Evolutionary conservation across 2,329 filamentous ascomycete species (phyloP).

Genomic region (Cladophialophora chaetospira): DNA sequence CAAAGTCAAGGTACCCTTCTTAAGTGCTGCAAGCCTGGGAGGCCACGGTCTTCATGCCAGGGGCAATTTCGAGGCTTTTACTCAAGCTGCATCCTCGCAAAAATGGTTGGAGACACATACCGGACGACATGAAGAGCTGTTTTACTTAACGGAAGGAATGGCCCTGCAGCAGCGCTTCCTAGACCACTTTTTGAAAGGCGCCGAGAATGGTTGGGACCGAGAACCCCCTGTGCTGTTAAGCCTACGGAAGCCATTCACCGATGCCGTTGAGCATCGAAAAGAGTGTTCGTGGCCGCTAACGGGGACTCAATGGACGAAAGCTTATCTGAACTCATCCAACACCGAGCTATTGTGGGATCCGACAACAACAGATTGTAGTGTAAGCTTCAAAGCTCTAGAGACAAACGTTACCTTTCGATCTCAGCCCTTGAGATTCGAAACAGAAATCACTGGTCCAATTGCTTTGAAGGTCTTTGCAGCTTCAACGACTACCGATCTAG

Average conservation of each 20-base stretch:
- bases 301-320: conserved; percentile 8
- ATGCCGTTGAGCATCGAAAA: background rate
- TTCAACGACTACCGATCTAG: conserved; percentile 3
- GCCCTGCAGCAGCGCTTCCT: conserved; percentile 68
- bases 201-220: conserved; percentile 48
- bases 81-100: conserved; percentile 63
- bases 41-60: conserved; percentile 69
- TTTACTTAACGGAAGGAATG: conserved; percentile 70
- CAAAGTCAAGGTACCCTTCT: conserved; percentile 67
- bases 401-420: conserved; percentile 5
- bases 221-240: conserved; percentile 1
- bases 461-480: conserved; percentile 3
- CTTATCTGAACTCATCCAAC: background rate
- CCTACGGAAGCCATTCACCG: background rate
- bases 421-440: background rate
- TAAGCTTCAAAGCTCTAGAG: background rate
- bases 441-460: conserved; percentile 15
- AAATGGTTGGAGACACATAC: conserved; percentile 72
- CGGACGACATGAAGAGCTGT: conserved; percentile 70
- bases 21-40: conserved; percentile 71
- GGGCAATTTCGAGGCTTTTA: conserved; percentile 67
- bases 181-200: conserved; percentile 69
- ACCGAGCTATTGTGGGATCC: background rate
- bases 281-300: conserved; percentile 12
- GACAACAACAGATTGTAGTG: background rate